Conservation (phyloP, 2,329 filamentous ascomycete genomes). For the Penicillium sp. region DNA sequence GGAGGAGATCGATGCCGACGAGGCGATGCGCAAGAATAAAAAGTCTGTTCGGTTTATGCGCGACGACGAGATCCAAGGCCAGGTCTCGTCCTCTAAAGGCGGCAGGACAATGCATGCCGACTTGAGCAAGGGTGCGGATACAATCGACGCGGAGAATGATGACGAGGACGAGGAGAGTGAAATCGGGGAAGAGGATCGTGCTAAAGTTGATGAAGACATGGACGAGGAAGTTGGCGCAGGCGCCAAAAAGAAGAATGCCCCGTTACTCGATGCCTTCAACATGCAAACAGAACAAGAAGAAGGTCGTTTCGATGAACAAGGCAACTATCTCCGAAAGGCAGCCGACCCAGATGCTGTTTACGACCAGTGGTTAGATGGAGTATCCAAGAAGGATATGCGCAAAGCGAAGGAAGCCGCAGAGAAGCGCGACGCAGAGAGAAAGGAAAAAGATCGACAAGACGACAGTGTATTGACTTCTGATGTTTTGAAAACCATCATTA, state of each 20-base stretch:
- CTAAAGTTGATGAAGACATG: conserved; percentile 66
- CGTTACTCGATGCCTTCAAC: conserved; percentile 94
- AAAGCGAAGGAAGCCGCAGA: conserved; percentile 81
- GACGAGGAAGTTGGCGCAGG: conserved; percentile 89
- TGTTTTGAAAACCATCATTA: conserved; percentile 66
- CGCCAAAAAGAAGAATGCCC: conserved; percentile 85
- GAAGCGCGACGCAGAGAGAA: conserved; percentile 70
- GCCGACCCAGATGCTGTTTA: conserved; percentile 82
- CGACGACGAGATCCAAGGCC: conserved; percentile 66
- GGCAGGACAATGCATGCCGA: conserved; percentile 60
- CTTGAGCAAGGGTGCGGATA: conserved; percentile 48
- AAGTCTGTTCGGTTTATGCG: conserved; percentile 58
- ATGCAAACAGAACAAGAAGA: conserved; percentile 86
- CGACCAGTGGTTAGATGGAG: conserved; percentile 84
- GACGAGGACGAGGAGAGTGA: conserved; percentile 55
- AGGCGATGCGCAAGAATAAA: conserved; percentile 53
- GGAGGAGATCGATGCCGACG: conserved; percentile 49
- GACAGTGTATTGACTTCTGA: conserved; percentile 70
- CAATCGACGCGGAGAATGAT: conserved; percentile 53
- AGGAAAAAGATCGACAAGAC: conserved; percentile 64
- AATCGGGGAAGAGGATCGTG: conserved; percentile 61
- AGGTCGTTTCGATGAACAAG: conserved; percentile 80
- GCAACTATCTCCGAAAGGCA: conserved; percentile 88
- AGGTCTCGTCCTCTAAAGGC: conserved; percentile 66
- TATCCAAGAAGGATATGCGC: conserved; percentile 91